These are phyloP conservation scores for Carpinus fangiana DNA, from an alignment of 306 rosid genomes.

Conservation along the genomic window DNA sequence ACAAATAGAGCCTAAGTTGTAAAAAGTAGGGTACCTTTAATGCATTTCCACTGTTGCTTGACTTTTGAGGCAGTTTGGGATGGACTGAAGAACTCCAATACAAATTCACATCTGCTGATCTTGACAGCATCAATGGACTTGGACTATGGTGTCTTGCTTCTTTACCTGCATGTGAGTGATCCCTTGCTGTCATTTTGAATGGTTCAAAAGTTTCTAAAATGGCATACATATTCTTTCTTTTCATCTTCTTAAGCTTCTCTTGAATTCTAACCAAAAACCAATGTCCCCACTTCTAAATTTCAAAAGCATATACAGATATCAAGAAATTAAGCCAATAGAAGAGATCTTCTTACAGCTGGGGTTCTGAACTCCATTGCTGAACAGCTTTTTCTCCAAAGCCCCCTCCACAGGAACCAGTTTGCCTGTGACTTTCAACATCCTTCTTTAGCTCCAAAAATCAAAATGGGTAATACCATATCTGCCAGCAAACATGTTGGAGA, in stretches of 20 bases:
- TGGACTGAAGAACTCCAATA: conserved; percentile 30
- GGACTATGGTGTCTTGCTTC: conserved; percentile 21
- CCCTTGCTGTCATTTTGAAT: neutral
- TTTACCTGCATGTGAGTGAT: conserved; percentile 34
- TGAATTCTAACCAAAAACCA: neutral
- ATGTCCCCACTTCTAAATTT: neutral
- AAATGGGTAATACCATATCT: neutral
- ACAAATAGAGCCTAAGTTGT: no score
- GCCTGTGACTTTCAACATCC: conserved; percentile 23
- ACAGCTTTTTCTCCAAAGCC: conserved; percentile 42
- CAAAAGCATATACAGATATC: neutral
- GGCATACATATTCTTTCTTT: neutral
- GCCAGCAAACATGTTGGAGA: conserved; percentile 9
- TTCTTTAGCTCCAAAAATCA: conserved; percentile 1
- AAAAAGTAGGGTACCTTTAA: conserved; percentile 39
- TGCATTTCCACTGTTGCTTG: conserved; percentile 18
- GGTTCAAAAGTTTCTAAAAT: neutral
- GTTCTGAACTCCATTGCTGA: conserved; percentile 38
- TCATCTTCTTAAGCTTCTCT: neutral
- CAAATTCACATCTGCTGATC: conserved; percentile 17
- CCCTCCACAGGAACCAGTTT: conserved; percentile 29
- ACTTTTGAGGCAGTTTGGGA: conserved; percentile 26
- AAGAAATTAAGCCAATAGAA: neutral
- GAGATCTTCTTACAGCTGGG: conserved; percentile 54
- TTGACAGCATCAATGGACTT: conserved; percentile 16